A percentile compares a stretch with the other conserved stretches of the same genome.
phyloP scores from a whole-genome alignment of 2,329 filamentous ascomycete genomes.

The Bipolaris oryzae region DNA sequence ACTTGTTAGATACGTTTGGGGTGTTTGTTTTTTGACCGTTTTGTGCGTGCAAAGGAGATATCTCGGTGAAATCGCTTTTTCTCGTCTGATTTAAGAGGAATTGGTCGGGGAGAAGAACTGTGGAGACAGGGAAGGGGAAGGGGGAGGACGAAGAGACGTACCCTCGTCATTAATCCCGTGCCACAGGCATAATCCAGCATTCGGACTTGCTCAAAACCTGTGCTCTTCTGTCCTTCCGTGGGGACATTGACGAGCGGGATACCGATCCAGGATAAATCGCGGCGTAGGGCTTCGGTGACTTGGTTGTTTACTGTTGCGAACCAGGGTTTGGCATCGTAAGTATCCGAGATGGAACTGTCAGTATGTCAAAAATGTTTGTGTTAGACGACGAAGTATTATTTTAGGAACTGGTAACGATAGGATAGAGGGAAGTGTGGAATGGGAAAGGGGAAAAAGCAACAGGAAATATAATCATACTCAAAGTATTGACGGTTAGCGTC shows the following conservation, averaged over 20 bases:
- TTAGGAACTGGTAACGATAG: not conserved
- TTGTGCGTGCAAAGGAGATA: not conserved
- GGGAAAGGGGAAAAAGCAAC: not conserved
- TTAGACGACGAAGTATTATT: too few relatives aligned
- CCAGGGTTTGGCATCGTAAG: conserved; percentile 61
- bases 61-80: not conserved
- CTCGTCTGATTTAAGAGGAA: not conserved
- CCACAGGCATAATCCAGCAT: conserved; percentile 75
- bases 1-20: not conserved
- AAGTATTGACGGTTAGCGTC: conserved; percentile 47
- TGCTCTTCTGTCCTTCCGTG: conserved; percentile 34
- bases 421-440: not conserved
- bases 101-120: not conserved
- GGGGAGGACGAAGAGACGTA: conserved; percentile 48
- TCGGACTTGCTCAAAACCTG: conserved; percentile 54
- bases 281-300: conserved; percentile 62
- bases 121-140: not conserved
- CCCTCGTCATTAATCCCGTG: conserved; percentile 69
- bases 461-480: conserved; percentile 29
- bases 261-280: conserved; percentile 65
- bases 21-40: too few relatives aligned
- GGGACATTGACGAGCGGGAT: conserved; percentile 57
- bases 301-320: conserved; percentile 60
- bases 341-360: conserved; percentile 58
- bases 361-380: too few relatives aligned